These are phyloP conservation scores for Truncatella angustata DNA, from an alignment of 2,329 filamentous ascomycete genomes.

Conservation along the genomic window DNA sequence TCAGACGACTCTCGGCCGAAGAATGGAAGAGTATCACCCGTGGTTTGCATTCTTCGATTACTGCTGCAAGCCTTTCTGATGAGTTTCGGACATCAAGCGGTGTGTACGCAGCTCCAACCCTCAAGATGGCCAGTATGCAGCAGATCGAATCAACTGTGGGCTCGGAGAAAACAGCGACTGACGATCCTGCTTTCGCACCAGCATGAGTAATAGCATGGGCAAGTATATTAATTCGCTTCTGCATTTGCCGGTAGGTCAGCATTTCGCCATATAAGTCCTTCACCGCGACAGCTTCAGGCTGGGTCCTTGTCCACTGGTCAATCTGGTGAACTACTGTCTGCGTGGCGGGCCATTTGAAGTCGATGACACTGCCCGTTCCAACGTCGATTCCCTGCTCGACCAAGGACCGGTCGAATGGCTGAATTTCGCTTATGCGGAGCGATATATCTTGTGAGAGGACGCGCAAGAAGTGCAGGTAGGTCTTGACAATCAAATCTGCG, in stretches of 20 bases:
- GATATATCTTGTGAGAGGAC: constrained; percentile 15
- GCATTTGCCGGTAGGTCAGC: constrained; percentile 35
- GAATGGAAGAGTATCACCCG: constrained; percentile 6
- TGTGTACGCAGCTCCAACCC: constrained; percentile 35
- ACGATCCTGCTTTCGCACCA: constrained; percentile 14
- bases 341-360: constrained; percentile 31
- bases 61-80: constrained; percentile 4
- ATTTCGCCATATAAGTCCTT: constrained; percentile 17
- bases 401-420: neutral
- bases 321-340: constrained; percentile 28
- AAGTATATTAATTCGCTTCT: constrained; percentile 31
- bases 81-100: constrained; percentile 37
- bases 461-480: constrained; percentile 22
- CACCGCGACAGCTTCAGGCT: constrained; percentile 15
- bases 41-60: constrained; percentile 4
- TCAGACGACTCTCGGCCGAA: constrained; percentile 1
- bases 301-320: constrained; percentile 27
- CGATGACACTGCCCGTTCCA: constrained; percentile 11
- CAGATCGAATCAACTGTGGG: constrained; percentile 32
- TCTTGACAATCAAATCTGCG: constrained; percentile 21
- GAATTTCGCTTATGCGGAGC: neutral
- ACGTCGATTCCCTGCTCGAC: neutral
- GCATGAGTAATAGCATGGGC: constrained; percentile 12
- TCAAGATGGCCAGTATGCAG: constrained; percentile 39
- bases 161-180: constrained; percentile 39